Evolutionary conservation across 2,329 filamentous ascomycete genomes (phyloP), one percentile per base, ranked within the genome.

Genomic region (Sphaceloma murrayae): DNA sequence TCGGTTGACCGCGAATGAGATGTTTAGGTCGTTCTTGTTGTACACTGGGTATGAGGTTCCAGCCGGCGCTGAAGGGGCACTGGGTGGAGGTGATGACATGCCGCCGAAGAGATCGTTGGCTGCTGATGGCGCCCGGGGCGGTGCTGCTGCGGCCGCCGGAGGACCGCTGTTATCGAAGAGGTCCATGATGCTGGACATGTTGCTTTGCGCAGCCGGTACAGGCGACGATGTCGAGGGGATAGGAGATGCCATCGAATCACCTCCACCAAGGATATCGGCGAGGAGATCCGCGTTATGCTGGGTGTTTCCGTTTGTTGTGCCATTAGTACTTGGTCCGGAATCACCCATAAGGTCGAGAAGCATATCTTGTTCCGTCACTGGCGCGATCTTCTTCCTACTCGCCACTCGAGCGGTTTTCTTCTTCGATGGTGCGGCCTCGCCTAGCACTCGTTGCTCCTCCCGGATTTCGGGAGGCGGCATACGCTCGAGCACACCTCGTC

Each of bases 391-490:
- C 64, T 82, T 88, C 47, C 86, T 78, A 59, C 83, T 85, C 40
- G 72, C 59, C n/a, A 74, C 60, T 48, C 77, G 73, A 38, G 76
- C 65, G 44, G 64, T 63, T 34, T 57, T 52, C 36, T 67, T 61
- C 54, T 68, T 68, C 52, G 63, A 61, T 48, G 63, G 60, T 29
- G 77, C 71, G 1, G 86, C 80, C 56, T 89, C 83, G 32, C 88
- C 88, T 13, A 98, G 71, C 2, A 95, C 88, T 48, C 89, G 75
- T 45, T 91, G 89, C 61, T 94, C 86, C 61, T 98, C 91, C 53
- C 89, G 86, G 57, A 98, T 96, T 62, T 96, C 89, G 6, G 91
- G 91, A 1, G 91, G 78, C 5, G 91, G 91, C 93, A 98, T 98
- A 62, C 91, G 93, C 66, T 98, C 91, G 8, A 98, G 69, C 2